Base-by-base conservation (phyloP, 2,329 filamentous ascomycete genomes). In the Fusarium buharicum region DNA sequence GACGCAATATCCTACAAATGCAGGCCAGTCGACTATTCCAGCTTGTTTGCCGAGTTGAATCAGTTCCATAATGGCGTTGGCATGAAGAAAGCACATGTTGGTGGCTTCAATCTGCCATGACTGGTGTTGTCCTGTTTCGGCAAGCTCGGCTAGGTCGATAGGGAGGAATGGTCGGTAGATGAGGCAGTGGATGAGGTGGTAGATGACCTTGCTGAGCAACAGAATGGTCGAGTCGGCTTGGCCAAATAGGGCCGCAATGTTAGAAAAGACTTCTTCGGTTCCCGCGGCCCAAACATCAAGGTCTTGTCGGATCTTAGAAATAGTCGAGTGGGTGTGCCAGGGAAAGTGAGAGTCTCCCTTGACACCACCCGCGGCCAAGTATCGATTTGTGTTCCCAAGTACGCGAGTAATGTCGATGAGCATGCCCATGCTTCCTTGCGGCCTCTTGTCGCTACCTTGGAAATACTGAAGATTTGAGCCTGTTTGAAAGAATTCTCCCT, bases 51-150 rank as follows among this genome's bases (percentile, higher is more conserved):
- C 91, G 14, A 93, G 84, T 71, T 94, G 90, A 5, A 93, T 88
- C 3, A 96, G 78, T 70, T 96, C 92, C 2, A 91, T 88, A 47
- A 96, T 93, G 6, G 92, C 91, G 70, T 96, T 96, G 6, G 92
- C 92, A 66, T 96, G 92, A 16, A 93, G 79, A 73, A 87, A 95
- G 75, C 92, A 96, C 72, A 94, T 83, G 69, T 95, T 94, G 0
- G 92, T 96, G 0, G 92, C 91, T 73, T 96, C 91, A 43, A 96
- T 94, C 72, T 96, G 92, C 92, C 92, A 96, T 24, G 91, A 93
- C 72, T 96, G 92, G 66, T 96, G 91, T 70, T 96, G 92, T 2
- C 90, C 90, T 1, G 86, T 89, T 13, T 90, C 90, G 12, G 90
- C 86, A 7, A 96, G 84, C 73, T 96, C 92, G 20, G 89, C 86